Conservation (phyloP, 352 stramenopile species). For the Pythium sp. region DNA sequence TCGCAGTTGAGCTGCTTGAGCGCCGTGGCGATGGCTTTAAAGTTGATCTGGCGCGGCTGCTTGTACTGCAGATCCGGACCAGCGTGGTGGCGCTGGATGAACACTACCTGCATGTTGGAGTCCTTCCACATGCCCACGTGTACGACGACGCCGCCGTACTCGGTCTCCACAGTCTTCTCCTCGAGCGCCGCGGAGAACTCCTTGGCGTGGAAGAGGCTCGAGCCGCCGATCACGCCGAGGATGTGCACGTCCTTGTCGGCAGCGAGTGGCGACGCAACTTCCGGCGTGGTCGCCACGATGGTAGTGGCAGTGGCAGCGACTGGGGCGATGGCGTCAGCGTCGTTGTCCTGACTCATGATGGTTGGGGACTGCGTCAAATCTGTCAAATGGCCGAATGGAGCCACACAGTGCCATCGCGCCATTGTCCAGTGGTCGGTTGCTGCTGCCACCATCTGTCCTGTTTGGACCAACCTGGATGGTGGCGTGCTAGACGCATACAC, state of each 20-base stretch:
- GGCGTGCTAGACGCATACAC: neutral
- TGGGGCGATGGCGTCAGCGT: neutral
- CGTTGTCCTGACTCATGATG: neutral
- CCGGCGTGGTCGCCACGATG: neutral
- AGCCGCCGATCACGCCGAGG: conserved; percentile 85
- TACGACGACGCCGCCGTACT: conserved; percentile 62
- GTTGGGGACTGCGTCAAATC: neutral
- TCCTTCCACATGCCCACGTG: conserved; percentile 53
- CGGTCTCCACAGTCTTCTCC: conserved; percentile 59
- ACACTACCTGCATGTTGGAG: conserved; percentile 62
- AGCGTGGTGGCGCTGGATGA: conserved; percentile 84
- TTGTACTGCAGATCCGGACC: conserved; percentile 71
- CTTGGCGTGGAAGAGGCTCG: conserved; percentile 82
- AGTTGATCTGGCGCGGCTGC: conserved; percentile 88
- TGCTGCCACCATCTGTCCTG: conserved; percentile 1
- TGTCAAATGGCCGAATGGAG: conserved; percentile 8
- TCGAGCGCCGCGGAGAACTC: conserved; percentile 50
- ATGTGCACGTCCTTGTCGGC: conserved; percentile 28
- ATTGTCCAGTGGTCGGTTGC: neutral
- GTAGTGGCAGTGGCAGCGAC: neutral
- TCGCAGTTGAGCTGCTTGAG: conserved; percentile 59
- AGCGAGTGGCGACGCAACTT: neutral
- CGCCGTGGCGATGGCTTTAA: conserved; percentile 63
- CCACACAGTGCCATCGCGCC: neutral
- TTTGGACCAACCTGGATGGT: neutral